These are phyloP conservation scores for Cymbidium sinense DNA, from an alignment of 106 monocot species.

Conservation along the genomic window DNA sequence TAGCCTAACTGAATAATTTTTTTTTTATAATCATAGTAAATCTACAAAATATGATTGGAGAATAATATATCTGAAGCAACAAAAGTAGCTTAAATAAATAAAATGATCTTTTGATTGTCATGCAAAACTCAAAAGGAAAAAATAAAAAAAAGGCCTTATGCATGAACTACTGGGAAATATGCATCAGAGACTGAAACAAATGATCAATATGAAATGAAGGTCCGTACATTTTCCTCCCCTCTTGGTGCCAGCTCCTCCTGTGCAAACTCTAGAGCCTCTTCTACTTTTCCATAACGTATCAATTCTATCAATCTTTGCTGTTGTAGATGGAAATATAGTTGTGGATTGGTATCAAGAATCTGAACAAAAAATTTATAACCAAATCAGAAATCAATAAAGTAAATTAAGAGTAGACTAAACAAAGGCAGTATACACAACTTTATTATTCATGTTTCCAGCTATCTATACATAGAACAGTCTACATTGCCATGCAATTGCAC, in stretches of 20 bases:
- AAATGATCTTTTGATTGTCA: background rate
- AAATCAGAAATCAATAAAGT: background rate
- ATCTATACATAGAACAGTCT: no score
- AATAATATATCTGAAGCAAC: background rate
- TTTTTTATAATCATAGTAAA: background rate
- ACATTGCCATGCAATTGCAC: no score
- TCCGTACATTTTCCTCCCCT: conserved; percentile 83
- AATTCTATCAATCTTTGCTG: conserved; percentile 91
- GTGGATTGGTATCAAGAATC: conserved; percentile 96
- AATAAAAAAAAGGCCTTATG: background rate
- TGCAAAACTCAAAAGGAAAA: background rate
- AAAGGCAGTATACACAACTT: background rate
- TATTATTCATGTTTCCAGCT: background rate
- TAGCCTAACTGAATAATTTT: no score
- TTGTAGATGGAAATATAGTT: conserved; percentile 91
- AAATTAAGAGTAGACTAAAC: background rate
- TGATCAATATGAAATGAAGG: background rate
- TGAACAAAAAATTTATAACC: conserved; percentile 16
- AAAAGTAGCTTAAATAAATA: background rate
- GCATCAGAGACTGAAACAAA: background rate
- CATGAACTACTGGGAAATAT: background rate
- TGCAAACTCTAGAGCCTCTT: conserved; percentile 92
- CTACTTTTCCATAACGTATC: conserved; percentile 78
- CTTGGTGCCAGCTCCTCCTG: conserved; percentile 97
- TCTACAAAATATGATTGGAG: background rate